Evolutionary conservation across 1,284 basidiomycete species (phyloP).

Genomic region (Laetiporus sulphureus): DNA sequence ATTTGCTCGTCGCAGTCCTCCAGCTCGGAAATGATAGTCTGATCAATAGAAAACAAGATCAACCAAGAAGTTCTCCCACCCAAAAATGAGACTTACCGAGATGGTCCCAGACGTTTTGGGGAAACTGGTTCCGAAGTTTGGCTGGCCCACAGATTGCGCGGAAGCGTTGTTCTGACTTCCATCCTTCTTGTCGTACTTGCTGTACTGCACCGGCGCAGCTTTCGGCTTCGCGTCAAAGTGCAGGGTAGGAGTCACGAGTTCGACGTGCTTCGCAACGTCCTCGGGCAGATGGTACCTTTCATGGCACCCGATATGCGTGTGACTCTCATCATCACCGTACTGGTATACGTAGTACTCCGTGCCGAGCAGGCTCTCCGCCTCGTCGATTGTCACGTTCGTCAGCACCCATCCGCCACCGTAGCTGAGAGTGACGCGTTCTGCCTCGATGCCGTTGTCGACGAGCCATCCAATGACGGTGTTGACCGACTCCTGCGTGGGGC

Average conservation of each 20-base stretch:
- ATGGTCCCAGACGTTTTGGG: constrained; percentile 6
- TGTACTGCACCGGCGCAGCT: neutral
- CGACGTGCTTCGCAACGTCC: constrained; percentile 37
- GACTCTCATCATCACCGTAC: constrained; percentile 28
- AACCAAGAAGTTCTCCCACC: neutral
- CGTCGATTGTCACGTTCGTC: constrained; percentile 35
- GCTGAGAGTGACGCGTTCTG: constrained; percentile 27
- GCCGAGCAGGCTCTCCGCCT: constrained; percentile 38
- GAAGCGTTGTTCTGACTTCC: neutral
- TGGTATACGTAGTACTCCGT: constrained; percentile 41
- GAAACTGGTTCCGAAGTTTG: constrained; percentile 19
- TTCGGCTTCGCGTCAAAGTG: constrained; percentile 34
- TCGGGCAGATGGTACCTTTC: constrained; percentile 37
- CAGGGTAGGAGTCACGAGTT: constrained; percentile 41
- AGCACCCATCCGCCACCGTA: constrained; percentile 35
- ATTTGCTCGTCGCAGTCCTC: constrained; percentile 10
- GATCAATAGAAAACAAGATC: neutral
- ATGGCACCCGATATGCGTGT: constrained; percentile 32
- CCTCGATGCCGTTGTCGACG: constrained; percentile 26
- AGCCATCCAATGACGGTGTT: constrained; percentile 38
- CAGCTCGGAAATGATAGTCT: neutral
- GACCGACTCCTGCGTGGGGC: constrained; percentile 35
- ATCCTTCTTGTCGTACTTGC: neutral
- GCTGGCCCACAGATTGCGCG: constrained; percentile 16
- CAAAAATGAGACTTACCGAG: constrained; percentile 2